phyloP scores from a whole-genome alignment of 1,284 basidiomycete genomes.

The Ustilago loliicola region DNA sequence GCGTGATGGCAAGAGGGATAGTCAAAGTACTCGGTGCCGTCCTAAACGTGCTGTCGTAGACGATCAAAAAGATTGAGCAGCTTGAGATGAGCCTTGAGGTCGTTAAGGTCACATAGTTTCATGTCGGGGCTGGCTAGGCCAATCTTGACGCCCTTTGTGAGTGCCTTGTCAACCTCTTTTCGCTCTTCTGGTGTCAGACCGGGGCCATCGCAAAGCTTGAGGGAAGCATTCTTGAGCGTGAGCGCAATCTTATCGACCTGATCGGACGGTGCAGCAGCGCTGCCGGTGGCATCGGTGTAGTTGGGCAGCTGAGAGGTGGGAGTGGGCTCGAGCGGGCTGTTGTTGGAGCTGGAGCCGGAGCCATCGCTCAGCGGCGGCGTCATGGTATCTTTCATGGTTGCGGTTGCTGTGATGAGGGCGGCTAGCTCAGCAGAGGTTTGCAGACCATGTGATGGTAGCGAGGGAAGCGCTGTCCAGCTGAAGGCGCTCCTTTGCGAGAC shows the following conservation, averaged over 20 bases:
- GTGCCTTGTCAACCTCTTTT: conserved; percentile 37
- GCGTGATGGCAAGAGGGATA: conserved; percentile 36
- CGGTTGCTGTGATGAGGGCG: conserved; percentile 10
- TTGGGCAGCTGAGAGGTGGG: conserved; percentile 26
- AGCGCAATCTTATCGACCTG: conserved; percentile 25
- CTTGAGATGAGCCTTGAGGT: conserved; percentile 45
- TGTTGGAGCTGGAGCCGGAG: conserved; percentile 20
- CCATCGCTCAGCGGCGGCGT: conserved; percentile 37
- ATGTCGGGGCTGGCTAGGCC: conserved; percentile 15
- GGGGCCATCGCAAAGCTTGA: conserved; percentile 47
- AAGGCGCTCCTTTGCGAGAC: neutral
- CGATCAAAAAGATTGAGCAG: conserved; percentile 50
- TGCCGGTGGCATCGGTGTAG: conserved; percentile 21
- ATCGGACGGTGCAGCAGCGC: neutral
- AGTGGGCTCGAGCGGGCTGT: conserved; percentile 13
- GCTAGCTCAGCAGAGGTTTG: neutral
- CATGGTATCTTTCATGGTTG: conserved; percentile 1
- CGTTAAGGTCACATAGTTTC: conserved; percentile 20
- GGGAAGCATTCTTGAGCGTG: conserved; percentile 22
- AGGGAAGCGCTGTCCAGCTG: neutral
- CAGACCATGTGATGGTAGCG: neutral
- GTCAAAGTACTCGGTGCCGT: conserved; percentile 46
- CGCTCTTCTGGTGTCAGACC: conserved; percentile 30
- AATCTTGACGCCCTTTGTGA: conserved; percentile 35
- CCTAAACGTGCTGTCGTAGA: conserved; percentile 34